Evolutionary conservation across 2,329 filamentous ascomycete species (phyloP), one percentile per base, ranked within the genome.

Genomic region (Aschersonia sp.): DNA sequence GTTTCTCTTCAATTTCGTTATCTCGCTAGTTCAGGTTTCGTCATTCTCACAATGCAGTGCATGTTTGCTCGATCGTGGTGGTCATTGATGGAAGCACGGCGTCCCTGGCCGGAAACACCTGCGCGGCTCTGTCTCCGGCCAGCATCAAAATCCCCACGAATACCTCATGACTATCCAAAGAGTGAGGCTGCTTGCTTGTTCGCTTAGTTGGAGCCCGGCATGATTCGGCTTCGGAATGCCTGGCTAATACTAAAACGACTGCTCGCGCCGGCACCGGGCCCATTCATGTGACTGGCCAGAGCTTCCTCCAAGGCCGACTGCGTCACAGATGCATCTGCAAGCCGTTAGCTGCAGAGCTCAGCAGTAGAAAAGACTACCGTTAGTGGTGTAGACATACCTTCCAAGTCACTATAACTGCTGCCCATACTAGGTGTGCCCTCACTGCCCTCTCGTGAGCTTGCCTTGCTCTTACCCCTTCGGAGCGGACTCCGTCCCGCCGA

Each of bases 361-460:
- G 22, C 22, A 22, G 22, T 22, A 22, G 22, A 22, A 22, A 4
- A 8, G 4, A n/a, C n/a, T 45, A 45, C 11, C 41, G 43, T 49
- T n/a, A 47, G 14, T 6, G 5, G 30, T 22, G 45, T 30, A 42
- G 49, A 55, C 61, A 50, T 68, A 77, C 84, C 84, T 60, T 90
- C 86, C 42, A 94, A 72, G 66, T 92, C 87, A 63, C 84, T 90
- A 57, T 87, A 92, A 56, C 84, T 89, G 61, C 85, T 90, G 1
- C 85, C 84, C 79, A 88, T 87, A 55, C 83, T 87, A 1, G 82
- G 83, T 11, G 81, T 83, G 11, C 82, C 82, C 52, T 87, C 83
- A 57, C 82, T 87, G 10, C 77, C 77, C 51, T 83, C 79, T 10
- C 72, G 70, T 1, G 74, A 75, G 43, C 68, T 63, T 0, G 67